Evolutionary conservation across 192 early-diverging fungal genomes (phyloP).

Genomic region (Coemansia sp.): DNA sequence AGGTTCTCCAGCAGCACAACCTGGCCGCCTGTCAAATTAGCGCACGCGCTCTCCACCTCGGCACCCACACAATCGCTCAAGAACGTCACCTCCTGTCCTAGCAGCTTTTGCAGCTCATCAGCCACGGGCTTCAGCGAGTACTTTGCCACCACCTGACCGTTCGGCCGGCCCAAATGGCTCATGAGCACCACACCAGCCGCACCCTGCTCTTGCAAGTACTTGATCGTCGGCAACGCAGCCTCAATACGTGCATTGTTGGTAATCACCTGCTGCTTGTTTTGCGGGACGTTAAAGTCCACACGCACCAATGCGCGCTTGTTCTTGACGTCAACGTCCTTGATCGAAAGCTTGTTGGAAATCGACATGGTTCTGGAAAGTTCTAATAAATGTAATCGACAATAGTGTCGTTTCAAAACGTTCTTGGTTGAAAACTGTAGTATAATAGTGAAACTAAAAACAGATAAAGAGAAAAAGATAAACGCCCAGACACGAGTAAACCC

Average conservation of each 20-base stretch:
- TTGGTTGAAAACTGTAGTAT: no score
- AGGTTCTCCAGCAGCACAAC: slow-evolving; percentile 97
- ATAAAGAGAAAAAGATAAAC: no score
- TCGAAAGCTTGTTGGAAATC: slow-evolving; percentile 77
- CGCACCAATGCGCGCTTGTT: slow-evolving; percentile 91
- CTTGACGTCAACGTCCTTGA: slow-evolving; percentile 80
- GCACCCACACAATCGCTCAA: slow-evolving; percentile 91
- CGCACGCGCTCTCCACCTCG: slow-evolving; percentile 78
- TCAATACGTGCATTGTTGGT: slow-evolving; percentile 96
- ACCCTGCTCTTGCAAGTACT: slow-evolving; percentile 83
- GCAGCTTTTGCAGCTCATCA: slow-evolving; percentile 73
- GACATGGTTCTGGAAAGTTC: slow-evolving; percentile 26
- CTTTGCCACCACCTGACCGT: slow-evolving; percentile 84
- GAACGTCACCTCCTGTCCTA: slow-evolving; percentile 85
- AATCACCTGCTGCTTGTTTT: slow-evolving; percentile 82
- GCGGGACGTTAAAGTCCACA: slow-evolving; percentile 99
- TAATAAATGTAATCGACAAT: no score
- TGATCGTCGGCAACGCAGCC: slow-evolving; percentile 92
- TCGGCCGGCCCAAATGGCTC: slow-evolving; percentile 96
- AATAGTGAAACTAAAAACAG: no score
- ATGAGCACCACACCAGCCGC: slow-evolving; percentile 90
- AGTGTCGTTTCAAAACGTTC: no score
- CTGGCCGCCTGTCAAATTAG: slow-evolving; percentile 65
- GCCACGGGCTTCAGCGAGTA: slow-evolving; percentile 92
- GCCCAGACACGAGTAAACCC: no score